Evolutionary conservation across 257 asterid species (phyloP).

Genomic region (Parsonsia alboflavescens): DNA sequence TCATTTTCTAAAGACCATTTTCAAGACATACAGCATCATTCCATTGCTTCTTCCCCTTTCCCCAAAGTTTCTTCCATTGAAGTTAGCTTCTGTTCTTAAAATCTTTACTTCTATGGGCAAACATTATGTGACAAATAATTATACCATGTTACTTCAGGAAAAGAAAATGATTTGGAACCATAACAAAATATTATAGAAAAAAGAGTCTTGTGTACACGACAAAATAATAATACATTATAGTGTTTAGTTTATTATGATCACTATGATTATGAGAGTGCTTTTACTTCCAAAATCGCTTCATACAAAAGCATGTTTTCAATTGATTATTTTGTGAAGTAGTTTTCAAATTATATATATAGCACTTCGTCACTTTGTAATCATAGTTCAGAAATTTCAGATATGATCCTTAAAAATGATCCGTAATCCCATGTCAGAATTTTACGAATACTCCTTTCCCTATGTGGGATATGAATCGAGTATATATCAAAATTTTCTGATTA

Average conservation of each 20-base stretch:
- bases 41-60: not conserved
- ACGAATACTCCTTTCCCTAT: too few species aligned
- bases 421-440: too few species aligned
- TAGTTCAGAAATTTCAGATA: not conserved
- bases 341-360: not conserved
- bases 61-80: not conserved
- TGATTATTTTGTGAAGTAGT: conserved; percentile 6
- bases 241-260: conserved; percentile 5
- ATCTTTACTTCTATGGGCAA: conserved; percentile 1
- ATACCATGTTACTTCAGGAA: conserved; percentile 5
- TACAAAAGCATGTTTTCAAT: conserved; percentile 16
- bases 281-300: conserved; percentile 10
- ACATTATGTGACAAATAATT: conserved; percentile 6
- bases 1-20: not conserved
- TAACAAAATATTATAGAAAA: not conserved
- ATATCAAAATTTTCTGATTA: too few species aligned
- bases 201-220: conserved; percentile 4
- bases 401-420: too few species aligned
- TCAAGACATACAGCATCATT: not conserved
- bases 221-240: not conserved
- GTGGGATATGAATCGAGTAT: too few species aligned
- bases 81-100: not conserved
- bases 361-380: not conserved
- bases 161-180: not conserved
- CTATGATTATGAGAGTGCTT: conserved; percentile 7